A percentile compares a stretch with the other conserved stretches of the same genome.
phyloP scores from a whole-genome alignment of 768 basidiomycete species.

The Boletus rufocinnamomeus region DNA sequence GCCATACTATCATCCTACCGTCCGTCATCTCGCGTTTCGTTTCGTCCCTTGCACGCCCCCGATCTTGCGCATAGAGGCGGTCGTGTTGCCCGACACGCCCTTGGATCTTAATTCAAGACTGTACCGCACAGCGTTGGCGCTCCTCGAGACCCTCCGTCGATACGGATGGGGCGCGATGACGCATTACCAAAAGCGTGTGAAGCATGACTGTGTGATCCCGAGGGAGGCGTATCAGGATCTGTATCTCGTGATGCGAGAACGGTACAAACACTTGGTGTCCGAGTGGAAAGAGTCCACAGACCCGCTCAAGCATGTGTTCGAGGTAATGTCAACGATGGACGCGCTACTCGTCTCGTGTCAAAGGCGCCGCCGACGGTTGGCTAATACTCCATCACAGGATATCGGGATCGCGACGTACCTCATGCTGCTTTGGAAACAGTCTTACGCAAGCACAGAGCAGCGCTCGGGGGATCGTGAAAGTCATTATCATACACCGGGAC shows the following conservation, averaged over 20 bases:
- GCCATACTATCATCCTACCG: conserved; percentile 91
- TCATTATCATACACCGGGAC: background rate
- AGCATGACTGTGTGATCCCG: conserved; percentile 78
- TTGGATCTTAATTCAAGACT: conserved; percentile 61
- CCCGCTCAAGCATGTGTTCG: conserved; percentile 87
- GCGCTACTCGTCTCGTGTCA: background rate
- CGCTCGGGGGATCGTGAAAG: background rate
- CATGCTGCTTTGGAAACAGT: conserved; percentile 87
- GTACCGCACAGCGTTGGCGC: conserved; percentile 76
- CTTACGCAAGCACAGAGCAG: conserved; percentile 40
- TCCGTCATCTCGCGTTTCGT: conserved; percentile 79
- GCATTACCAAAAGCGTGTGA: conserved; percentile 83
- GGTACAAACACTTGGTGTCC: conserved; percentile 73
- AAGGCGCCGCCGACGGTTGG: background rate
- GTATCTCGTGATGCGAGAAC: conserved; percentile 83
- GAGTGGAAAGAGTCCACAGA: conserved; percentile 84
- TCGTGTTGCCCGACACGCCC: conserved; percentile 45
- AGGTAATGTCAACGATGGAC: conserved; percentile 47
- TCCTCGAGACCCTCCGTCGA: conserved; percentile 83
- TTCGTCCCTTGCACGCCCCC: conserved; percentile 46
- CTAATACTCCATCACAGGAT: conserved; percentile 52
- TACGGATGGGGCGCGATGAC: conserved; percentile 85
- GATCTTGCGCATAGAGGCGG: conserved; percentile 24
- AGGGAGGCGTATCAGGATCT: conserved; percentile 86
- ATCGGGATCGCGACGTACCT: conserved; percentile 94